phyloP scores from a whole-genome alignment of 805 yeast genomes.

The Tetrapisispora phaffii region DNA sequence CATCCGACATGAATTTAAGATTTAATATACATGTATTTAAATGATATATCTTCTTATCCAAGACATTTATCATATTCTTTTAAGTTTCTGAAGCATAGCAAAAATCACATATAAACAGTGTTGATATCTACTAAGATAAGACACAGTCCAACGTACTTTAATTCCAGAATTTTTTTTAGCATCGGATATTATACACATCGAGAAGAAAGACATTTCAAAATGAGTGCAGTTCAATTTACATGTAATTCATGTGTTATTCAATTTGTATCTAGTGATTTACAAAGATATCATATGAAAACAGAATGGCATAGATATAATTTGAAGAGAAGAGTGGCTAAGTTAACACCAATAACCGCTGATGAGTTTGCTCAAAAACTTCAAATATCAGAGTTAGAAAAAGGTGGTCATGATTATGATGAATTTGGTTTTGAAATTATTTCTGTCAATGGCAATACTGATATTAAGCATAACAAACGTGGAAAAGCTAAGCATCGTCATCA shows the following conservation, averaged over 20 bases:
- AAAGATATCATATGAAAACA: slow-evolving; percentile 88
- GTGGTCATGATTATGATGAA: slow-evolving; percentile 29
- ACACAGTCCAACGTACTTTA: too few species aligned
- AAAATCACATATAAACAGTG: too few species aligned
- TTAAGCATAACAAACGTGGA: background rate
- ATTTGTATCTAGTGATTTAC: slow-evolving; percentile 73
- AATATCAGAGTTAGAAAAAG: slow-evolving; percentile 27
- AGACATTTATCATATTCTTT: too few species aligned
- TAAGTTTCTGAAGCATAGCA: too few species aligned
- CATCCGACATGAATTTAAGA: too few species aligned
- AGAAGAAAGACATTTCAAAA: background rate
- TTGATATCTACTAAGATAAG: too few species aligned
- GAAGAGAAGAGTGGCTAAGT: slow-evolving; percentile 80
- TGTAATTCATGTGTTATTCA: slow-evolving; percentile 84
- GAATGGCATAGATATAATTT: slow-evolving; percentile 97
- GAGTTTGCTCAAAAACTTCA: slow-evolving; percentile 33
- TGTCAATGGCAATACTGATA: background rate
- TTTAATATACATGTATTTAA: too few species aligned
- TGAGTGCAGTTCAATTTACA: slow-evolving; percentile 37
- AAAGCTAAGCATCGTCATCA: slow-evolving; percentile 1
- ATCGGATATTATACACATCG: background rate
- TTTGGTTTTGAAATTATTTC: slow-evolving; percentile 30
- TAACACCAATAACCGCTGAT: slow-evolving; percentile 63
- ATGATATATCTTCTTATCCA: too few species aligned
- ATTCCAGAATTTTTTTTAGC: too few species aligned